Conservation (phyloP, 2,329 filamentous ascomycete species). For the Aspergillus sp. region DNA sequence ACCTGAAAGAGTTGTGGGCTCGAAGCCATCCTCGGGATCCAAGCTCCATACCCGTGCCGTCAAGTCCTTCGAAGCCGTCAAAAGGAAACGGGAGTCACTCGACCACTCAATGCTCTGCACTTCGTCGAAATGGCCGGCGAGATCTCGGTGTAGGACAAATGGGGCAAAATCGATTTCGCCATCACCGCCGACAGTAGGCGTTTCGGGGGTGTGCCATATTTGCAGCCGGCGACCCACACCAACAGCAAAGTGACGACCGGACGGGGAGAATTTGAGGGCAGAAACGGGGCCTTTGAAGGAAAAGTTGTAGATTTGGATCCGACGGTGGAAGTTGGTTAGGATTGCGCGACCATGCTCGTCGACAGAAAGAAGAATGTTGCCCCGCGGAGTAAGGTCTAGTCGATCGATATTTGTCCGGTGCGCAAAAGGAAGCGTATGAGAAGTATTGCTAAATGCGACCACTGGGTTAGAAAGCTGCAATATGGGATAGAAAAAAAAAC, state of each 20-base stretch:
- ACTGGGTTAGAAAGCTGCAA: constrained; percentile 5
- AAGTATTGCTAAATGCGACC: constrained; percentile 35
- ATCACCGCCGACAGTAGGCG: constrained; percentile 73
- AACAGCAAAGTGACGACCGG: constrained; percentile 85
- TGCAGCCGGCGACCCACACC: constrained; percentile 84
- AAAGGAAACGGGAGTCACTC: constrained; percentile 89
- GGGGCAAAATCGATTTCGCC: constrained; percentile 93
- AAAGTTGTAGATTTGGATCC: constrained; percentile 89
- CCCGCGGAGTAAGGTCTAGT: constrained; percentile 83
- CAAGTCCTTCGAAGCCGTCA: constrained; percentile 87
- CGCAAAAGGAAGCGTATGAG: constrained; percentile 65
- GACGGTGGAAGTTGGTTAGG: constrained; percentile 82
- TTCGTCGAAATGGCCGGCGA: constrained; percentile 84
- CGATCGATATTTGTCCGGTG: constrained; percentile 91
- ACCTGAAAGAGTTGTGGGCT: constrained; percentile 83
- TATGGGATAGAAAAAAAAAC: background rate
- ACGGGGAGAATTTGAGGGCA: constrained; percentile 85
- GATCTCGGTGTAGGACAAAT: constrained; percentile 83
- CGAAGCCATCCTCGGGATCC: constrained; percentile 80
- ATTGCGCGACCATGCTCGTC: constrained; percentile 95
- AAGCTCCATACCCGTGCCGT: constrained; percentile 95
- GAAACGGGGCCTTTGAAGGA: constrained; percentile 85
- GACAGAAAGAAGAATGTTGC: constrained; percentile 87
- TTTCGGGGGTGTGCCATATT: constrained; percentile 93
- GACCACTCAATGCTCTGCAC: constrained; percentile 93